Percentiles rank a stretch among this genome's conserved stretches.
phyloP scores from a whole-genome alignment of 2,329 filamentous ascomycete genomes.

The Fusarium sp. region DNA sequence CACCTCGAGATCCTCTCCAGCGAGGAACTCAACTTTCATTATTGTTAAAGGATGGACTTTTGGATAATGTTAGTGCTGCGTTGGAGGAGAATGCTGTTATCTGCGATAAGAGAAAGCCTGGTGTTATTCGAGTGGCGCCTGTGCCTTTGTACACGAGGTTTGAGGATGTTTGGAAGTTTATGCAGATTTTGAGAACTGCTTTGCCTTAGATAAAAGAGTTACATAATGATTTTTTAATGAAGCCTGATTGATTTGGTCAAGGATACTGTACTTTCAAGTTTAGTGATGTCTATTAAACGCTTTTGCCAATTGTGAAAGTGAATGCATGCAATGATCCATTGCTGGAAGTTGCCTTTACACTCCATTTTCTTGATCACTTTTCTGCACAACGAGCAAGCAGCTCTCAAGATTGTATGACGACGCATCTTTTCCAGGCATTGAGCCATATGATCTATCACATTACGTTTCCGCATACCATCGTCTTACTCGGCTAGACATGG shows the following conservation, averaged over 20 bases:
- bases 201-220: conserved; percentile 40
- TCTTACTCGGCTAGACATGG: conserved; percentile 22
- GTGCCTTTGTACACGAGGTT: conserved; percentile 88
- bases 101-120: conserved; percentile 85
- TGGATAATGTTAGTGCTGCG: conserved; percentile 74
- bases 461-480: background rate
- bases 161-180: conserved; percentile 72
- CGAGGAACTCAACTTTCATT: conserved; percentile 85
- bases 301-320: background rate
- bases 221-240: conserved; percentile 22
- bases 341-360: background rate
- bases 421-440: background rate
- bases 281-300: background rate
- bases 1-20: conserved; percentile 74
- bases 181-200: conserved; percentile 56
- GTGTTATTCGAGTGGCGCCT: conserved; percentile 86
- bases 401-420: too few species aligned
- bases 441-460: conserved; percentile 7
- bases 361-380: background rate
- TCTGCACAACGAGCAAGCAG: too few species aligned
- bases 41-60: conserved; percentile 72
- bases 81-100: conserved; percentile 78
- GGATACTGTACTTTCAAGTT: too few species aligned
- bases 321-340: background rate
- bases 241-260: background rate